Percentiles rank a stretch among this genome's conserved stretches.
phyloP scores from a whole-genome alignment of 148 eudicot genomes.

The Polygonum maritimum region DNA sequence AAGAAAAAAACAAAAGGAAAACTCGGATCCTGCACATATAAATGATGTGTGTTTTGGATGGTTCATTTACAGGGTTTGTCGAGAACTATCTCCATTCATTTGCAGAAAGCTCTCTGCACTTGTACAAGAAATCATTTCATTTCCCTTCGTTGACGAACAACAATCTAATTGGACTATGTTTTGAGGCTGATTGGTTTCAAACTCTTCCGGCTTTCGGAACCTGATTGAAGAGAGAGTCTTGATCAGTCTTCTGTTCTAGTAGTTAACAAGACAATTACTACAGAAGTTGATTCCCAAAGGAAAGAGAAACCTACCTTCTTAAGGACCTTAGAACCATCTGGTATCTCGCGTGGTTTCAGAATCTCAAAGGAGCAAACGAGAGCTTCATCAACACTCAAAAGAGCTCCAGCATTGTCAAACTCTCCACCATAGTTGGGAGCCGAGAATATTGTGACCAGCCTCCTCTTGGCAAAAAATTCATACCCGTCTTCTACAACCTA shows the following conservation, averaged over 20 bases:
- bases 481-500: constrained; percentile 98
- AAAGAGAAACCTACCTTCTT: constrained; percentile 50
- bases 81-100: neutral
- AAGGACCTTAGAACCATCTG: constrained; percentile 51
- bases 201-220: constrained; percentile 44
- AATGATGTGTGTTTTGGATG: neutral
- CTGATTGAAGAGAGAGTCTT: constrained; percentile 18
- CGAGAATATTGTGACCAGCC: constrained; percentile 82
- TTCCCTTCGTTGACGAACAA: neutral
- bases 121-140: neutral
- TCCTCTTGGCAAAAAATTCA: constrained; percentile 77
- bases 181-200: neutral
- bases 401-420: constrained; percentile 88
- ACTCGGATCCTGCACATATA: neutral
- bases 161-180: neutral
- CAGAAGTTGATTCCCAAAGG: neutral
- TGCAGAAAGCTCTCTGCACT: neutral
- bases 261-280: neutral
- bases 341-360: constrained; percentile 47
- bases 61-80: neutral
- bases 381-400: constrained; percentile 65
- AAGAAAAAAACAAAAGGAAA: neutral
- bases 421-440: constrained; percentile 97
- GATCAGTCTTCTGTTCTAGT: neutral
- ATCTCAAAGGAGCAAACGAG: constrained; percentile 85